Base-by-base conservation (phyloP, 208 protist species). In the Leishmania arabica region DNA sequence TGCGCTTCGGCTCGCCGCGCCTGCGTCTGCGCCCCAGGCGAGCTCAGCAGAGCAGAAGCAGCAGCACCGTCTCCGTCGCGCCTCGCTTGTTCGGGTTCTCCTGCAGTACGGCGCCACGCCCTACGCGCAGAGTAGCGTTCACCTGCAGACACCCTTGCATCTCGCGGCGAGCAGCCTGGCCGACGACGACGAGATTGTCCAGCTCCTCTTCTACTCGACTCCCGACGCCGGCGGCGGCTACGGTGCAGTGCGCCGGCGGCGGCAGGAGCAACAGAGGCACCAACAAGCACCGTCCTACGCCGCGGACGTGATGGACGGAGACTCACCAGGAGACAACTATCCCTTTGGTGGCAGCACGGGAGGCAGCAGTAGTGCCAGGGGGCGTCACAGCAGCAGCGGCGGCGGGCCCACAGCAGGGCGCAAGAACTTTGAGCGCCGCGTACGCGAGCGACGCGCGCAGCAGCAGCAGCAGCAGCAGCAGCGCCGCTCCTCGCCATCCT, bases 141-240 rank as follows among this genome's bases (percentile, higher is more conserved):
- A 82, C n/a, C 81, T 95, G 8, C 76, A 89, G 40, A 95, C 94
- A 0, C 92, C 92, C 4, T 77, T 93, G 66, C 90, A 95, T 75
- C 79, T 93, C 76, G 92, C 92, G 8, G 88, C 89, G 21, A 73
- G 13, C 65, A 84, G 60, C 80, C 77, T 78, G 77, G 86, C 40
- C 45, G 82, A 80, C 68, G 58, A 13, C 0, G 75, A 82, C 5
- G 88, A 88, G 60, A 71, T 92, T 5, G 19, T 90, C 3, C 66
- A 84, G 60, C 77, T 90, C 34, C 53, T 90, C 76, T 91, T 92
- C 73, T 82, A 86, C 77, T 75, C 45, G 58, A 42, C 71, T 45
- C 76, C 78, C 15, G 70, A 75, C 27, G 64, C 17, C 13, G 79
- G 60, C 19, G 54, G 53, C 53, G 27, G 42, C 47, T 17, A 40